Percentiles rank a stretch among this genome's conserved stretches.
phyloP scores from a whole-genome alignment of 768 basidiomycete genomes.

The Termitomyces sp. region DNA sequence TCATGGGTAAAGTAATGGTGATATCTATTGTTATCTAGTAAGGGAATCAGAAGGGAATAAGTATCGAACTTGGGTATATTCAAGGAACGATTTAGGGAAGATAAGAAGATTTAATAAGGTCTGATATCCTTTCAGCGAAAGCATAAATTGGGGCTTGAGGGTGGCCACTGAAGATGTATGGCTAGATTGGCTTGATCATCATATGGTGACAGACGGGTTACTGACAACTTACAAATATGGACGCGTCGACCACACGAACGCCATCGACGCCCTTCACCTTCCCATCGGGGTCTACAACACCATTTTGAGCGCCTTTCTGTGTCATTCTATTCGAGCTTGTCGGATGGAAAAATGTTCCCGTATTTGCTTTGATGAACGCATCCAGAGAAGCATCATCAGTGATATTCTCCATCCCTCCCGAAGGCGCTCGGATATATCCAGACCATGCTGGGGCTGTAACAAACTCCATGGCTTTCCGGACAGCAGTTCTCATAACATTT shows the following conservation, averaged over 20 bases:
- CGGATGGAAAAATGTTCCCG: conserved; percentile 17
- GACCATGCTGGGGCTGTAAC: conserved; percentile 15
- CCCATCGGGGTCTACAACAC: conserved; percentile 32
- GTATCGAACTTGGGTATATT: not conserved
- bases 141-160: conserved; percentile 17
- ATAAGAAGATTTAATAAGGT: conserved; percentile 17
- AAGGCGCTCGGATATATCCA: conserved; percentile 14
- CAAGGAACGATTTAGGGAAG: not conserved
- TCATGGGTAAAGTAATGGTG: too few species aligned
- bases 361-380: conserved; percentile 17
- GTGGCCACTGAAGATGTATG: conserved; percentile 12
- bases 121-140: conserved; percentile 18
- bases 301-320: conserved; percentile 17
- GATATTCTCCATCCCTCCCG: conserved; percentile 7
- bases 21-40: not conserved
- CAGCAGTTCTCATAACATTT: conserved; percentile 17
- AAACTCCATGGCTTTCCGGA: conserved; percentile 18
- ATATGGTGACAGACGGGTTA: not conserved
- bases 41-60: too few species aligned
- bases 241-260: conserved; percentile 35
- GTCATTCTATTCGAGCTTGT: conserved; percentile 26
- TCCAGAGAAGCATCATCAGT: conserved; percentile 21
- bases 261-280: conserved; percentile 27
- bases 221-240: conserved; percentile 24
- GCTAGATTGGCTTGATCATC: not conserved